Conservation (phyloP, 208 protist species). For the Acanthamoeba culbertsoni region DNA sequence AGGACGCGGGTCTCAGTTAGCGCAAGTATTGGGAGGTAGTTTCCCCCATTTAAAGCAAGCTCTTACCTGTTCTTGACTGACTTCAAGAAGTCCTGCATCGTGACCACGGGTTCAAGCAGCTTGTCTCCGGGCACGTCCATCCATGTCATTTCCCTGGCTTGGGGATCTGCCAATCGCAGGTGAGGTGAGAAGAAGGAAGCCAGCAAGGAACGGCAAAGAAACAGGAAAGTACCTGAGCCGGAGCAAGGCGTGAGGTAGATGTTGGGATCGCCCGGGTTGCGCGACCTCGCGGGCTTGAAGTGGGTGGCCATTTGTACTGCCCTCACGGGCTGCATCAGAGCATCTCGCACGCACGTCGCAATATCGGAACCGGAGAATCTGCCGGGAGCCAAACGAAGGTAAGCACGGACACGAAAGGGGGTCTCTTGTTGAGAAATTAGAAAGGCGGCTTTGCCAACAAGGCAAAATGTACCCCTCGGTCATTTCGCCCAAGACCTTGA, state of each 20-base stretch:
- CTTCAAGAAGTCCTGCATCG: constrained; percentile 28
- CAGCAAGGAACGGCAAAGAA: background rate
- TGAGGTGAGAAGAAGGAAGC: background rate
- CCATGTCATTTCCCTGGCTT: constrained; percentile 91
- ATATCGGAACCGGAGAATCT: constrained; percentile 97
- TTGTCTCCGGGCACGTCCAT: constrained; percentile 89
- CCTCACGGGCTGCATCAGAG: constrained; percentile 97
- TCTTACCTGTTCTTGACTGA: background rate
- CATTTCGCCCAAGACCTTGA: constrained; percentile 87
- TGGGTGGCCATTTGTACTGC: constrained; percentile 95
- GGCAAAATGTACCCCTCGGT: constrained; percentile 84
- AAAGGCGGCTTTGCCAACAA: background rate
- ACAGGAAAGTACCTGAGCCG: background rate
- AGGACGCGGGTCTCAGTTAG: constrained; percentile 82
- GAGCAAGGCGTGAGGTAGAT: background rate
- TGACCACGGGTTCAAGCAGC: constrained; percentile 90
- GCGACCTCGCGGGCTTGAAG: constrained; percentile 90
- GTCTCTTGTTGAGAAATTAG: background rate
- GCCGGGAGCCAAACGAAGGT: background rate
- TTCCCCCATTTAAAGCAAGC: background rate
- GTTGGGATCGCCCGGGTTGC: background rate
- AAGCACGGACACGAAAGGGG: background rate
- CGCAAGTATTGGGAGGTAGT: constrained; percentile 87
- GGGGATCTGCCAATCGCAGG: constrained; percentile 72
- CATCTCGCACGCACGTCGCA: constrained; percentile 94